Base-by-base conservation (phyloP, 305 asterid genomes). In the Fraxinus baroniana region DNA sequence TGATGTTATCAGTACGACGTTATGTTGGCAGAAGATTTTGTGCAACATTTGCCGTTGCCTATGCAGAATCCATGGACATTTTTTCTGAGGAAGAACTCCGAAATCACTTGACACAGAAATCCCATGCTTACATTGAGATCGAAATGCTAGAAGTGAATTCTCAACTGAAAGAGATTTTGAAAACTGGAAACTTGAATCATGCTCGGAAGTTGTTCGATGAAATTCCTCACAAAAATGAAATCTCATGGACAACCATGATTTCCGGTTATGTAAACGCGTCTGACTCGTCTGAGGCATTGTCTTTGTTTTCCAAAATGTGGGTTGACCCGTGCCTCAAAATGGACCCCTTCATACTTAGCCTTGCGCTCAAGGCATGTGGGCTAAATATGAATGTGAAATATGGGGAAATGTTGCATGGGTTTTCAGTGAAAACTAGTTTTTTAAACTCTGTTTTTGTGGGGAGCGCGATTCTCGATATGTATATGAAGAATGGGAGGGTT, bases 311-410 rank as follows among this genome's bases (percentile, higher is more conserved):
- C 2, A 85, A 85, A 78, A 84, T 93, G 86, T 86, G 93, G 95
- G 91, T 82, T 22, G 82, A 76, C 15, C 87, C 90, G 26, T 79
- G 32, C 81, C 55, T 86, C 26, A 89, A 41, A 37, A 37, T 37
- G 44, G 44, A 37, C 44, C 44, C 44, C 12, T 37, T 37, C 44
- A 37, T 37, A 37, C 94, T 94, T 44, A 93, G 97, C 86, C 90
- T 93, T 20, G 95, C 94, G 20, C 83, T 95, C 46, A 94, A 94
- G 90, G 97, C 97, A 8, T 95, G 97, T 68, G 97, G 92, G 36
- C 79, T 82, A 7, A 87, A 78, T 75, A 39, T 74, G 86, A 81
- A 91, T 78, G 80, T 79, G 33, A 88, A 71, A 72, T 89, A 68
- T 81, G 98, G 99, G 9, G 87, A 88, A 82, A 82, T 64, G 79